Percentiles rank a stretch among this genome's conserved stretches.
Evolutionary conservation across 1,284 basidiomycete genomes (phyloP).

Genomic region (Microbotryomycetes sp.): DNA sequence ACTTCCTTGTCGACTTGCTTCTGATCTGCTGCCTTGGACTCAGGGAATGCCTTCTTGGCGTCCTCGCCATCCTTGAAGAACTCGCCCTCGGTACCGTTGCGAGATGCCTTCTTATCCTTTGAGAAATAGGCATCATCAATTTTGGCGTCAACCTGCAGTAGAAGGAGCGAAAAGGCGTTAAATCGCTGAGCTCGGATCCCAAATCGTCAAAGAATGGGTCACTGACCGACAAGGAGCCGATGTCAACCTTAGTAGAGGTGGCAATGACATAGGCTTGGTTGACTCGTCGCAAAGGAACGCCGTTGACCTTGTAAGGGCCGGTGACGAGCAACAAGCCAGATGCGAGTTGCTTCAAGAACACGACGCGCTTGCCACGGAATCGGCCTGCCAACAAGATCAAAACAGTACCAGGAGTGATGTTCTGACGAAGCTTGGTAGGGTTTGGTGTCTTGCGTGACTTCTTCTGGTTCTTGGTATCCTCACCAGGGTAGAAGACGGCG

Average conservation of each 20-base stretch:
- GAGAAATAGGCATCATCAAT: conserved; percentile 93
- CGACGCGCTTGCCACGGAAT: conserved; percentile 97
- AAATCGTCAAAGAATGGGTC: conserved; percentile 11
- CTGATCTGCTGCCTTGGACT: conserved; percentile 85
- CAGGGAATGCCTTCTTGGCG: conserved; percentile 81
- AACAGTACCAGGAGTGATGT: conserved; percentile 91
- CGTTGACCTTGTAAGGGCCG: conserved; percentile 97
- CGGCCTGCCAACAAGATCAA: conserved; percentile 96
- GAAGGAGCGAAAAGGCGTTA: background rate
- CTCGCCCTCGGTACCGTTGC: conserved; percentile 80
- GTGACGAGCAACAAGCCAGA: conserved; percentile 86
- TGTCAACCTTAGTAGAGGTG: conserved; percentile 90
- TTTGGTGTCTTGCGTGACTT: conserved; percentile 78
- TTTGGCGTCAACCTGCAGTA: conserved; percentile 48
- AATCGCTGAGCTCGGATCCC: background rate
- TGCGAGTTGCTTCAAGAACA: conserved; percentile 94
- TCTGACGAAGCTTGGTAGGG: conserved; percentile 69
- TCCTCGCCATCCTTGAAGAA: conserved; percentile 85
- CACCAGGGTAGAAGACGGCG: conserved; percentile 69
- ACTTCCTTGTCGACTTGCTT: conserved; percentile 82
- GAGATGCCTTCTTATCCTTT: conserved; percentile 65
- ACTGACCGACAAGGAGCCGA: conserved; percentile 67
- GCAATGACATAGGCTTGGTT: conserved; percentile 99
- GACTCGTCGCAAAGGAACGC: conserved; percentile 94
- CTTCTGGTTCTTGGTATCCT: conserved; percentile 84